Evolutionary conservation across 1,139 yeast species (phyloP).

Genomic region (Taiozyma onychis): DNA sequence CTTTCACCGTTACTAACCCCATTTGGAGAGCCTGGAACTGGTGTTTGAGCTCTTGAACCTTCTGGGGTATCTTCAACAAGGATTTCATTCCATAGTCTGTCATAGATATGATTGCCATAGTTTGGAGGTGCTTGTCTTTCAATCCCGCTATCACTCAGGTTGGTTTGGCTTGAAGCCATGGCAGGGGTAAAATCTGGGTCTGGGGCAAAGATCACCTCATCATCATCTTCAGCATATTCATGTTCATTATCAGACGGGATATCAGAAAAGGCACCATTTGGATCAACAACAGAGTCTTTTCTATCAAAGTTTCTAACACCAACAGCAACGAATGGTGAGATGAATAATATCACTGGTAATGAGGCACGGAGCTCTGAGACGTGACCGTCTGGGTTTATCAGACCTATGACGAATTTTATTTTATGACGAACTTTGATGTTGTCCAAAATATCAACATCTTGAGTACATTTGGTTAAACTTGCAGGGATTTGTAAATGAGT

Average conservation of each 20-base stretch:
- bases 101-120: constrained; percentile 81
- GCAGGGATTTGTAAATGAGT: constrained; percentile 61
- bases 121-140: constrained; percentile 74
- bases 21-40: constrained; percentile 21
- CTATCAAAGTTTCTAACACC: constrained; percentile 37
- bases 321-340: constrained; percentile 74
- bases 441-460: constrained; percentile 66
- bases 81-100: constrained; percentile 73
- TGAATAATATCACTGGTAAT: constrained; percentile 53
- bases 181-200: constrained; percentile 24
- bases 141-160: constrained; percentile 6
- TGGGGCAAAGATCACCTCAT: constrained; percentile 29
- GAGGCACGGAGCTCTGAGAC: constrained; percentile 66
- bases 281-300: constrained; percentile 18
- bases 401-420: constrained; percentile 47
- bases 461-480: constrained; percentile 69
- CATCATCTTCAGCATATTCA: constrained; percentile 21
- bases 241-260: constrained; percentile 18
- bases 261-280: constrained; percentile 18
- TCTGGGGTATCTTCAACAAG: constrained; percentile 26
- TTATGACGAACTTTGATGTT: constrained; percentile 57
- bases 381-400: constrained; percentile 62
- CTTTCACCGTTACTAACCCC: constrained; percentile 11
- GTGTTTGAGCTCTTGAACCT: constrained; percentile 25
- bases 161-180: constrained; percentile 17